phyloP scores from a whole-genome alignment of 441 rosid species.

The Pelargonium myrrhifolium region DNA sequence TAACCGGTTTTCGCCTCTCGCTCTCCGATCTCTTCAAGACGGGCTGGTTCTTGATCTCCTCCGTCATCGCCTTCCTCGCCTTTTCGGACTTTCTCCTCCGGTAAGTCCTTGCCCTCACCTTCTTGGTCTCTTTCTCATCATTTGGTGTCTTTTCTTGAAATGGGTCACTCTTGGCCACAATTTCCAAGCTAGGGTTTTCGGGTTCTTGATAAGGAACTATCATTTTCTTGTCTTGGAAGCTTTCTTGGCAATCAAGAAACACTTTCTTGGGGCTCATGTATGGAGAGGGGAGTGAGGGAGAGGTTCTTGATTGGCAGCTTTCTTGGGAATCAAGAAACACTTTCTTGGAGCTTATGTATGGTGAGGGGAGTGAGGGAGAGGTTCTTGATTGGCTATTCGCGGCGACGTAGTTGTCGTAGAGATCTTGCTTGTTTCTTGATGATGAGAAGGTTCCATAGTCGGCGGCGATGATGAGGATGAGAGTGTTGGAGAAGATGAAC shows the following conservation, averaged over 20 bases:
- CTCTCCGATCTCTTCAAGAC: constrained; percentile 18
- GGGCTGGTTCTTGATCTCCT: constrained; percentile 29
- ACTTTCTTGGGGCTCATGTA: constrained; percentile 15
- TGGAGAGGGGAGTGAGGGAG: too few species aligned
- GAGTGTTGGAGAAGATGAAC: constrained; percentile 59
- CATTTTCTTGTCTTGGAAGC: constrained; percentile 6
- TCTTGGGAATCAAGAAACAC: not conserved
- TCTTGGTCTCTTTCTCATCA: not conserved
- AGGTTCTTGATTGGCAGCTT: constrained; percentile 13
- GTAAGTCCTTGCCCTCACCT: constrained; percentile 5
- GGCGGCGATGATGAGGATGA: constrained; percentile 47
- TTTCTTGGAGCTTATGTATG: too few species aligned
- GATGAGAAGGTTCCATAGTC: constrained; percentile 51
- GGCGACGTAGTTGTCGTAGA: constrained; percentile 31
- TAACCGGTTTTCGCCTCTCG: not conserved
- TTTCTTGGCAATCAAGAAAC: not conserved
- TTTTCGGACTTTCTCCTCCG: constrained; percentile 26
- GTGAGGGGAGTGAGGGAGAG: too few species aligned
- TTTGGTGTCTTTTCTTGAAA: too few species aligned
- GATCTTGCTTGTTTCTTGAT: constrained; percentile 21
- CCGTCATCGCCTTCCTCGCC: constrained; percentile 26
- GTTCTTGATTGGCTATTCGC: constrained; percentile 16
- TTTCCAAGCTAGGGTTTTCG: constrained; percentile 7
- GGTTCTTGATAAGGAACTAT: not conserved
- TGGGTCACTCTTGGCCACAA: constrained; percentile 8